Conservation (phyloP, 331 rosid genomes). For the Malus hybrid region DNA sequence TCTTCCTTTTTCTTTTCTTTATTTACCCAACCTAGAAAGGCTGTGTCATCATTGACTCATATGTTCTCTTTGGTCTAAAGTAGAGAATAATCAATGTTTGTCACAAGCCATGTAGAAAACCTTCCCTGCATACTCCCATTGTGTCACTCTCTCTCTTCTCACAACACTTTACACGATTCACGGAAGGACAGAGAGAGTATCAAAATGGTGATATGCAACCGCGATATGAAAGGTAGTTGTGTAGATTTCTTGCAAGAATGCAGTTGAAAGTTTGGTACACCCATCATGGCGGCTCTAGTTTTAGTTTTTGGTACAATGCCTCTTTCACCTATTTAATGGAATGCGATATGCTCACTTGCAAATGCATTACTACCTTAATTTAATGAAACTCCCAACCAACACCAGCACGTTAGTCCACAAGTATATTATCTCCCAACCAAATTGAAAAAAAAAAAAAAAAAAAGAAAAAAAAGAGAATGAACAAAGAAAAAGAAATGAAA, state of each 20-base stretch:
- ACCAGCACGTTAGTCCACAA: conserved; percentile 43
- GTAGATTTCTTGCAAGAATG: conserved; percentile 10
- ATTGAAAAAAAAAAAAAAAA: conserved; percentile 17
- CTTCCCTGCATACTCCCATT: not conserved
- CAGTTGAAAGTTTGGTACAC: conserved; percentile 9
- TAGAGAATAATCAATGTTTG: not conserved
- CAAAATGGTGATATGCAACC: not conserved
- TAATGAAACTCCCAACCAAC: conserved; percentile 58
- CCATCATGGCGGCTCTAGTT: conserved; percentile 17
- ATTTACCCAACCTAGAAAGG: not conserved
- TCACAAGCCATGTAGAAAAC: not conserved
- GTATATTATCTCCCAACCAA: conserved; percentile 38
- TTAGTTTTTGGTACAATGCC: not conserved
- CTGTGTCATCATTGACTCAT: not conserved
- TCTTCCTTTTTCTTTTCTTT: conserved; percentile 1
- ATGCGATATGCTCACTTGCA: conserved; percentile 1
- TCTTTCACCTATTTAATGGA: conserved; percentile 3
- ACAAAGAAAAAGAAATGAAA: conserved; percentile 23
- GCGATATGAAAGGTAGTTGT: not conserved
- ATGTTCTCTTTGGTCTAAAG: not conserved
- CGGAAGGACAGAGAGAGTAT: too few relatives aligned
- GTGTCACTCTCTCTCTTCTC: not conserved
- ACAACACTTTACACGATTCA: not conserved
- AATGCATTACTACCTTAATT: conserved; percentile 19
- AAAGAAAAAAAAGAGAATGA: conserved; percentile 9